A percentile compares a stretch with the other conserved stretches of the same genome.
phyloP scores from a whole-genome alignment of 1,284 basidiomycete genomes.

The Trametes polyzona region DNA sequence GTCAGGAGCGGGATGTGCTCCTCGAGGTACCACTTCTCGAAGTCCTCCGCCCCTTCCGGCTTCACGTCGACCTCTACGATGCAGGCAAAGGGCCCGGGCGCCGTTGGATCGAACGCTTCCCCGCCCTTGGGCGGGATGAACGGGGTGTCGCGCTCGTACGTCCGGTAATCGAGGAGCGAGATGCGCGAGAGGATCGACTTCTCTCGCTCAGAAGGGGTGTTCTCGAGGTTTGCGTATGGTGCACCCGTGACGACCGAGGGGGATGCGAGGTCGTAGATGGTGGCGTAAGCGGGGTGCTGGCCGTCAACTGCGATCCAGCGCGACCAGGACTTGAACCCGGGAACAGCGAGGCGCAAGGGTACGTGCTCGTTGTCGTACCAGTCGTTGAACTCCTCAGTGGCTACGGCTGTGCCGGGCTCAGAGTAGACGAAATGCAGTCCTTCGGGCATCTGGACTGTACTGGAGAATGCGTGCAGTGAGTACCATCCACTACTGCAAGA shows the following conservation, averaged over 20 bases:
- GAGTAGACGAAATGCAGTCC: slow-evolving; percentile 37
- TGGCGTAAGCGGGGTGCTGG: slow-evolving; percentile 50
- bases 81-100: slow-evolving; percentile 35
- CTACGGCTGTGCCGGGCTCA: slow-evolving; percentile 34
- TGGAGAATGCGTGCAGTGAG: no score
- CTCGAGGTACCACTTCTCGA: slow-evolving; percentile 44
- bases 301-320: slow-evolving; percentile 50
- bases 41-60: slow-evolving; percentile 42
- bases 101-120: slow-evolving; percentile 32
- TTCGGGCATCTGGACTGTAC: no score
- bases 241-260: slow-evolving; percentile 48
- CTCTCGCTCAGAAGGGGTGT: slow-evolving; percentile 58
- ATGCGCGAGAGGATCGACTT: slow-evolving; percentile 49
- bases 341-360: slow-evolving; percentile 56
- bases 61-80: slow-evolving; percentile 39
- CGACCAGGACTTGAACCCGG: slow-evolving; percentile 55
- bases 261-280: slow-evolving; percentile 59
- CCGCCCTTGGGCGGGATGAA: slow-evolving; percentile 35
- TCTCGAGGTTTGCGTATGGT: slow-evolving; percentile 55
- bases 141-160: slow-evolving; percentile 44
- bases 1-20: slow-evolving; percentile 40
- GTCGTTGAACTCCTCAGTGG: slow-evolving; percentile 41
- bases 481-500: no score
- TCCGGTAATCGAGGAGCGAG: slow-evolving; percentile 53
- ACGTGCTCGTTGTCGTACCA: slow-evolving; percentile 74